Evolutionary conservation across 352 stramenopile species (phyloP), one percentile per base, ranked within the genome.

Genomic region (Globisporangium solare): DNA sequence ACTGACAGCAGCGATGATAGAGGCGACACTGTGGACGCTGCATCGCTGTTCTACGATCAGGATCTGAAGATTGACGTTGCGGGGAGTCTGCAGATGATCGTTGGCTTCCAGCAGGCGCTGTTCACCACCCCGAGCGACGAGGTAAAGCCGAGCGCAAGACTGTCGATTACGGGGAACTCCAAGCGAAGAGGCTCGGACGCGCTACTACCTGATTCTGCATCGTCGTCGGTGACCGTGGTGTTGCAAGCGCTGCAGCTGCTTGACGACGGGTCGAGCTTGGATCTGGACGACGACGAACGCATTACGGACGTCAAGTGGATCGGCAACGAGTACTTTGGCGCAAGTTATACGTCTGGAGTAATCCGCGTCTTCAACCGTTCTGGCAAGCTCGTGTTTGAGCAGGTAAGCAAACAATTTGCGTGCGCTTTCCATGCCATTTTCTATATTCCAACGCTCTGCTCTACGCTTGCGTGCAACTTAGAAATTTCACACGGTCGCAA

Each of bases 241-340:
- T 22, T 60, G n/a, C 52, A 57, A 37, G 45, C 62, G 52, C 45
- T 73, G n/a, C 43, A 58, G n/a, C 37, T 79, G 42, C 45, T 90
- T n/a, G 69, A 60, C 10, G 72, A 71, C 20, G 42, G 35, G 1
- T 40, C 47, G 0, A 64, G 62, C 5, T 39, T 81, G 20, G 63
- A 64, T 8, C 45, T 83, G 17, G 69, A 86, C 14, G 67, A 71
- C 8, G 62, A 77, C 17, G 79, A 89, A 46, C 41, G 53, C 1
- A 66, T 89, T 7, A 67, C 71, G 12, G 75, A 88, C 52, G 68
- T 89, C 49, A 89, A 89, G 57, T 92, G 79, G 79, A 66, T 92
- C 48, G 61, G 77, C 47, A 56, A 60, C 12, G 77, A 86, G 39
- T 62, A 74, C n/a, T 71, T 92, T 18, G 73, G 63, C 13, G 68